phyloP scores from a whole-genome alignment of 2,329 filamentous ascomycete genomes.

The Aspergillus phoenicis region DNA sequence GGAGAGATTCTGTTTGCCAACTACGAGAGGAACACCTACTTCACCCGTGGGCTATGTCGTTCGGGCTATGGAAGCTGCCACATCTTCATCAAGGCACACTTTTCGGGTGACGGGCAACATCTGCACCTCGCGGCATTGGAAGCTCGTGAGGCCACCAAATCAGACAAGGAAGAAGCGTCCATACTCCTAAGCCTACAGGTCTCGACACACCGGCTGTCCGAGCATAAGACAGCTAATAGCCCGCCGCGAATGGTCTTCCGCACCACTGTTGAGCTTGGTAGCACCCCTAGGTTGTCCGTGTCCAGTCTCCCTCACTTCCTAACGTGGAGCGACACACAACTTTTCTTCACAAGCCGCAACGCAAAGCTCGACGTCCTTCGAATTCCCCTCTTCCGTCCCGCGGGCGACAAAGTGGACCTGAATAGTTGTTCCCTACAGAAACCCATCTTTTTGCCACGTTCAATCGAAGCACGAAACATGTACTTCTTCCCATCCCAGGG shows the following conservation, averaged over 20 bases:
- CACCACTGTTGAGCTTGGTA: conserved; percentile 4
- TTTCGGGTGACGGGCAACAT: conserved; percentile 2
- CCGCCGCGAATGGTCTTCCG: conserved; percentile 3
- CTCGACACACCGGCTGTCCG: conserved; percentile 9
- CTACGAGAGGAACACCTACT: conserved; percentile 2
- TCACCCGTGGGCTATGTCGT: conserved; percentile 3
- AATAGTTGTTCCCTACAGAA: neutral
- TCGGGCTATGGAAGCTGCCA: conserved; percentile 4
- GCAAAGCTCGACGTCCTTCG: neutral
- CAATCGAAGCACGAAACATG: neutral
- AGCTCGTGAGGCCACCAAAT: neutral
- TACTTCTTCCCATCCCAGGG: conserved; percentile 6
- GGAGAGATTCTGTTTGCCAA: conserved; percentile 10
- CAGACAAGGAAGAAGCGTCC: neutral
- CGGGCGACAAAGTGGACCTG: neutral
- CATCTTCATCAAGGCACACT: conserved; percentile 2
- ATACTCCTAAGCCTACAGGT: neutral
- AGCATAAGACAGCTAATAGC: conserved; percentile 5
- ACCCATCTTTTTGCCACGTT: neutral
- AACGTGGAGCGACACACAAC: conserved; percentile 8
- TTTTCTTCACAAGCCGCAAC: conserved; percentile 1
- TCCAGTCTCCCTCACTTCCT: conserved; percentile 6
- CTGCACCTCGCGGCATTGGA: conserved; percentile 10
- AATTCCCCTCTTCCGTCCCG: neutral
- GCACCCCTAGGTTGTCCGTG: neutral